These are phyloP conservation scores for Drechslerella dactyloides DNA, from an alignment of 2,329 filamentous ascomycete genomes.

Conservation along the genomic window DNA sequence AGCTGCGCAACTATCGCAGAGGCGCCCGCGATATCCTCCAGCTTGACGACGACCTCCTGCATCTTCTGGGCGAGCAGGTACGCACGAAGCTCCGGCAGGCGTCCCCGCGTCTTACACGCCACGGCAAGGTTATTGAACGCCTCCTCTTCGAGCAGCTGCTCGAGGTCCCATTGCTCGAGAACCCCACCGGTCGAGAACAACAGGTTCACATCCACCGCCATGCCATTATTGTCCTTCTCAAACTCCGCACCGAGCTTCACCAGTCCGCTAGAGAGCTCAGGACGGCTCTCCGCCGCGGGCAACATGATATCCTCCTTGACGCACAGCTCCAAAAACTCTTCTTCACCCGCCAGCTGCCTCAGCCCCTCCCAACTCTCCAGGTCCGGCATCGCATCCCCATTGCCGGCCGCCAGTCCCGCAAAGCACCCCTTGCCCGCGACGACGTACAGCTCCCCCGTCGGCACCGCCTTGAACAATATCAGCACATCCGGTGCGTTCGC, in stretches of 20 bases:
- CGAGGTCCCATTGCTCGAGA: slow-evolving; percentile 50
- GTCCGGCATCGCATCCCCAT: slow-evolving; percentile 49
- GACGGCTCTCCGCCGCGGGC: slow-evolving; percentile 4
- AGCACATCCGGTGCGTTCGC: slow-evolving; percentile 56
- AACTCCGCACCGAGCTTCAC: slow-evolving; percentile 10
- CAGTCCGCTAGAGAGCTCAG: neutral
- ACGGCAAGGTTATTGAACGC: slow-evolving; percentile 56
- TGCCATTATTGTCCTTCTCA: slow-evolving; percentile 50
- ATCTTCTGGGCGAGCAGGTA: slow-evolving; percentile 56
- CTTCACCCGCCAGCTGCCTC: slow-evolving; percentile 52
- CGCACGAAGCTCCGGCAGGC: slow-evolving; percentile 54
- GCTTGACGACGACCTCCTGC: slow-evolving; percentile 55
- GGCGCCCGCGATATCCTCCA: slow-evolving; percentile 56
- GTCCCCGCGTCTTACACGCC: slow-evolving; percentile 56
- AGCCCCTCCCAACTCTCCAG: slow-evolving; percentile 54
- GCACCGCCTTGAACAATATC: slow-evolving; percentile 56
- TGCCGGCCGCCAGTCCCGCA: slow-evolving; percentile 8
- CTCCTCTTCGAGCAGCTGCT: slow-evolving; percentile 55
- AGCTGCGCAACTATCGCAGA: slow-evolving; percentile 55
- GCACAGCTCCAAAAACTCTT: slow-evolving; percentile 52
- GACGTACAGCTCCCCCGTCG: slow-evolving; percentile 53
- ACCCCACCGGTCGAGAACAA: slow-evolving; percentile 53
- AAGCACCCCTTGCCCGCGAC: slow-evolving; percentile 57
- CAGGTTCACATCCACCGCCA: slow-evolving; percentile 53
- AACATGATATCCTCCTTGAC: slow-evolving; percentile 13